Base-by-base conservation (phyloP, 768 basidiomycete genomes). In the Gymnopilus dilepis region DNA sequence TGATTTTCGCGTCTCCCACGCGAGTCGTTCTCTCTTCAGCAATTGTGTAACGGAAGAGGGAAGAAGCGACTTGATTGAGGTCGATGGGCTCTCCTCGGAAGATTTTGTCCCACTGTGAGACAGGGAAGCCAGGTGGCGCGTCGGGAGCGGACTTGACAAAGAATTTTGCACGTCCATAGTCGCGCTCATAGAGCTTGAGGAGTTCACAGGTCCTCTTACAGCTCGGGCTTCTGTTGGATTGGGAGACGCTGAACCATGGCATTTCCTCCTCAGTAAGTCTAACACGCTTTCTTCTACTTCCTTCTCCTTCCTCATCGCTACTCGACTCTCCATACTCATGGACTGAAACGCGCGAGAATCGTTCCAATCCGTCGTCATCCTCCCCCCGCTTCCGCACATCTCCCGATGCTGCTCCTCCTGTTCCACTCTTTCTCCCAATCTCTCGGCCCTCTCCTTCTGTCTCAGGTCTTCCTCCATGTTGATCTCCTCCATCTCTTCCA, bases 21-120 rank as follows among this genome's bases (percentile, higher is more conserved):
- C 56, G 62, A 21, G 59, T 63, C 22, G 40, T 47, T 6, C 52
- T 58, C 28, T 67, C 60, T 37, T 62, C 56, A 47, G 53, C 52
- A 41, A 34, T n/a, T 17, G 13, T 42, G 47, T 62, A 15, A 13
- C 66, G 50, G 63, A 68, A 62, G 47, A 67, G 48, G 6, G 53
- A 42, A 2, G 64, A 42, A 57, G 72, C 48, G 50, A 78, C 65
- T 6, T 30, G 34, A 57, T 77, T 70, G 58, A 77, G 69, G 59
- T 77, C 65, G 62, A 77, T 60, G 4, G 65, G 42, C 12, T 59
- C 28, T 0, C 72, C 72, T 12, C 52, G 15, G 38, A 74, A 24
- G 41, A 77, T 67, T 53, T 67, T 61, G 1, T 67, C 60, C 62
- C 58, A 59, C 33, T 64, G 48, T 21, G 62, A 56, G 2, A 3